A percentile compares a stretch with the other conserved stretches of the same genome.
These are phyloP conservation scores for Claviceps purpurea DNA, from an alignment of 2,329 filamentous ascomycete genomes.

Conservation along the genomic window DNA sequence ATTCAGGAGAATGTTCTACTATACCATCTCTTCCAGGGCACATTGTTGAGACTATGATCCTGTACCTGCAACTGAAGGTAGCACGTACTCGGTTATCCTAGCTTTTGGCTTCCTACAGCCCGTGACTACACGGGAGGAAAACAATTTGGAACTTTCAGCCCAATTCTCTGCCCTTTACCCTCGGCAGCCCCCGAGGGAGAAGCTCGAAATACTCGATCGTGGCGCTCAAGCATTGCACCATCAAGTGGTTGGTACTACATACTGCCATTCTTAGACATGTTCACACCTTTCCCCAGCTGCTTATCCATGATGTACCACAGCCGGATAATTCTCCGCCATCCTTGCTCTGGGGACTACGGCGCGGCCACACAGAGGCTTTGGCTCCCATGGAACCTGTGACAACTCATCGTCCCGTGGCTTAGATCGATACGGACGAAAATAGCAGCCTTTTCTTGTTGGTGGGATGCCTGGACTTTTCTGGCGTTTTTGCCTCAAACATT, in stretches of 20 bases:
- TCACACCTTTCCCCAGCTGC: not conserved
- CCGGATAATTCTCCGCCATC: not conserved
- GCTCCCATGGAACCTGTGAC: too few species aligned
- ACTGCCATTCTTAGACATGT: not conserved
- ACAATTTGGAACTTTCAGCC: too few species aligned
- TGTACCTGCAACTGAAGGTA: not conserved
- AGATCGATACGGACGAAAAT: too few species aligned
- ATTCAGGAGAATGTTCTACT: not conserved
- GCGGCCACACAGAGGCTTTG: conserved; percentile 1
- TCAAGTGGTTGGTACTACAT: too few species aligned
- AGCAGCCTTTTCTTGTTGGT: too few species aligned
- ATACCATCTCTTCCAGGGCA: not conserved
- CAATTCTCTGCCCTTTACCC: not conserved
- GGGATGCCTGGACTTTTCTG: too few species aligned
- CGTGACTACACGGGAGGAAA: not conserved
- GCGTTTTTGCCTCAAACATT: too few species aligned
- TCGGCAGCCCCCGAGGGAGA: not conserved
- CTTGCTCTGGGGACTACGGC: conserved; percentile 1
- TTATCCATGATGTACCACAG: not conserved
- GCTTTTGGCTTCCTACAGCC: not conserved
- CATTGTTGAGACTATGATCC: not conserved
- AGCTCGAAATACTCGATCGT: not conserved
- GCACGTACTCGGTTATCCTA: not conserved
- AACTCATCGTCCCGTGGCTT: too few species aligned
- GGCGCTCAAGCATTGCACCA: not conserved